Conservation (phyloP, 2,329 filamentous ascomycete species). For the Gnomoniopsis sp. region DNA sequence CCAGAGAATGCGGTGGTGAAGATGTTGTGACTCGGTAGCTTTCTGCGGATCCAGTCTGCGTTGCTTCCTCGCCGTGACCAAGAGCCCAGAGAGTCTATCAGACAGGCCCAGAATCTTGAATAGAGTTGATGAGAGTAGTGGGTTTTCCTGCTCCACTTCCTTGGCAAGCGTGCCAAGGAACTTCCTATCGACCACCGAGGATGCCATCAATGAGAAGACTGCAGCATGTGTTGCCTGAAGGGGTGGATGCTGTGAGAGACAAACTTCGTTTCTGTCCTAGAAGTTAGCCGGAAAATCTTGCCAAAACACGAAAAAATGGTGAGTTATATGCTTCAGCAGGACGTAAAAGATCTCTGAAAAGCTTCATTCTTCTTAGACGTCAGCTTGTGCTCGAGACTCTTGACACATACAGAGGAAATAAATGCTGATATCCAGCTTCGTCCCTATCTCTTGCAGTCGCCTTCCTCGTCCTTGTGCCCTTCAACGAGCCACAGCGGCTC, state of each 20-base stretch:
- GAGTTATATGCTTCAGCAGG: too few species aligned
- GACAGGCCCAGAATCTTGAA: slow-evolving; percentile 91
- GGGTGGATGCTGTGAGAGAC: neutral
- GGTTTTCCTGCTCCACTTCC: slow-evolving; percentile 72
- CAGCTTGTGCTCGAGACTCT: too few species aligned
- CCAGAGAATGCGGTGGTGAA: slow-evolving; percentile 91
- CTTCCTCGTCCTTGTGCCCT: neutral
- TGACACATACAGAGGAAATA: too few species aligned
- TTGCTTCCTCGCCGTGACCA: slow-evolving; percentile 78
- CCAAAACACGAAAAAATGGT: too few species aligned
- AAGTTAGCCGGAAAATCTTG: neutral
- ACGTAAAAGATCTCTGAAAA: too few species aligned
- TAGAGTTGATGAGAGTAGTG: slow-evolving; percentile 74
- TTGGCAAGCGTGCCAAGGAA: slow-evolving; percentile 87
- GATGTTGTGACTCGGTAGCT: slow-evolving; percentile 73
- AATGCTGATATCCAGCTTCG: neutral
- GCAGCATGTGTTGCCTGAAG: neutral
- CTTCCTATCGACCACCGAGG: slow-evolving; percentile 95
- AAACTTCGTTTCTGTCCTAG: neutral
- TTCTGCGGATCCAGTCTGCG: slow-evolving; percentile 77
- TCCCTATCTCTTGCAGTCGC: neutral
- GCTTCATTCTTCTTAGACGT: too few species aligned
- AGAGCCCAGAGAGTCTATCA: slow-evolving; percentile 78
- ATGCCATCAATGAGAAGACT: slow-evolving; percentile 65
- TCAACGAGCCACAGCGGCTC: neutral